Evolutionary conservation across 208 protist genomes (phyloP).

Genomic region (Leishmania tropica): DNA sequence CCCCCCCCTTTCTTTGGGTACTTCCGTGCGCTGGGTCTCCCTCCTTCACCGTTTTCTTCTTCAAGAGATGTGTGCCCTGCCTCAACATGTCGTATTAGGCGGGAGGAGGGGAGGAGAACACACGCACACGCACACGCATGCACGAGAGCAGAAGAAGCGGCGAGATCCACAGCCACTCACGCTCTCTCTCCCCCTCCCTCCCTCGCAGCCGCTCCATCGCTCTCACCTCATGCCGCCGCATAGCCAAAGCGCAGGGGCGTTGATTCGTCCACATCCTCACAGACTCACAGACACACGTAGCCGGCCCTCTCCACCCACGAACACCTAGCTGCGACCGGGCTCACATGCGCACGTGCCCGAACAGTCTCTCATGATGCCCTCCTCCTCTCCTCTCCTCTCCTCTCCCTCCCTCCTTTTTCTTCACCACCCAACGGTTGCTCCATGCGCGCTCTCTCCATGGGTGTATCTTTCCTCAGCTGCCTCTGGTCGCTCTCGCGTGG

Average conservation of each 20-base stretch:
- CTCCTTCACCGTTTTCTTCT: background rate
- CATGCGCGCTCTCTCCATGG: background rate
- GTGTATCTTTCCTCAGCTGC: background rate
- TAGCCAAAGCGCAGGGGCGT: background rate
- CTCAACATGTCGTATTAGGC: background rate
- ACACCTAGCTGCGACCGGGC: background rate
- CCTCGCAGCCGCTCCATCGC: background rate
- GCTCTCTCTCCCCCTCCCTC: background rate
- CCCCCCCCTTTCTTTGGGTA: background rate
- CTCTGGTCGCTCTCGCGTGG: background rate
- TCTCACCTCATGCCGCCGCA: background rate
- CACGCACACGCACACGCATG: background rate
- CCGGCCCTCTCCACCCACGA: background rate
- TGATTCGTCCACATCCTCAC: background rate
- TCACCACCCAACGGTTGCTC: background rate
- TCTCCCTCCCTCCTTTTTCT: slow-evolving; percentile 4
- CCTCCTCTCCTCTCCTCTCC: background rate
- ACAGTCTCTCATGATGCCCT: background rate
- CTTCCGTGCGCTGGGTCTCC: background rate
- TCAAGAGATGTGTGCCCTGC: background rate
- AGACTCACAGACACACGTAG: background rate
- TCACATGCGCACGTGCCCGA: background rate
- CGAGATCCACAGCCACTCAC: background rate
- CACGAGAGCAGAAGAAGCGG: background rate
- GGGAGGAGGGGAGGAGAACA: background rate